Evolutionary conservation across 305 asterid species (phyloP).

Genomic region (Stenogyne calaminthoides): DNA sequence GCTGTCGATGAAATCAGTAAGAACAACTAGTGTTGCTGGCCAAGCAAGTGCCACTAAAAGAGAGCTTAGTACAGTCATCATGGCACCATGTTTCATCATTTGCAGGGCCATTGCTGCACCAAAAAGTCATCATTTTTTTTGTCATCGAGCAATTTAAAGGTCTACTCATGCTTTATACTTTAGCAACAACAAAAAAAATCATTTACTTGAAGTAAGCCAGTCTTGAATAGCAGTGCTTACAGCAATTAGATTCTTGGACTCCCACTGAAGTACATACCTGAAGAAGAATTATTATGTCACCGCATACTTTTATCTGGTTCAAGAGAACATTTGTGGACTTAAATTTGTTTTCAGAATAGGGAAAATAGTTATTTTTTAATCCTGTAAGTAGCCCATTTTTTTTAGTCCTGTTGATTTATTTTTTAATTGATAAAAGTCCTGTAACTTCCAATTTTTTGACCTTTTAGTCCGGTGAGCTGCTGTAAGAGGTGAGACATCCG

Average conservation of each 20-base stretch:
- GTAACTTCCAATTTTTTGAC: too few relatives aligned
- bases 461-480: too few relatives aligned
- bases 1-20: conserved; percentile 89
- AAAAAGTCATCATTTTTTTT: conserved; percentile 32
- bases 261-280: conserved; percentile 97
- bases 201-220: conserved; percentile 93
- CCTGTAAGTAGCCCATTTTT: too few relatives aligned
- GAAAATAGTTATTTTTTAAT: too few relatives aligned
- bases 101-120: conserved; percentile 70
- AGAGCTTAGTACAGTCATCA: conserved; percentile 83
- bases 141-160: conserved; percentile 25
- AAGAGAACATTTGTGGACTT: conserved; percentile 1
- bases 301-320: conserved; percentile 22
- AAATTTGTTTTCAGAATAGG: not conserved
- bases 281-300: conserved; percentile 25
- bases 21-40: conserved; percentile 80
- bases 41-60: conserved; percentile 86
- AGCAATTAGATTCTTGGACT: conserved; percentile 83
- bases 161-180: conserved; percentile 8
- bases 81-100: conserved; percentile 92
- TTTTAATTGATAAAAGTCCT: too few relatives aligned
- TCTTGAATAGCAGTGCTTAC: conserved; percentile 97
- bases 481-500: too few relatives aligned
- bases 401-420: too few relatives aligned
- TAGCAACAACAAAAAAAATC: conserved; percentile 29